Evolutionary conservation across 495 filamentous ascomycete species (phyloP).

Genomic region (Penicillium crystallinum): DNA sequence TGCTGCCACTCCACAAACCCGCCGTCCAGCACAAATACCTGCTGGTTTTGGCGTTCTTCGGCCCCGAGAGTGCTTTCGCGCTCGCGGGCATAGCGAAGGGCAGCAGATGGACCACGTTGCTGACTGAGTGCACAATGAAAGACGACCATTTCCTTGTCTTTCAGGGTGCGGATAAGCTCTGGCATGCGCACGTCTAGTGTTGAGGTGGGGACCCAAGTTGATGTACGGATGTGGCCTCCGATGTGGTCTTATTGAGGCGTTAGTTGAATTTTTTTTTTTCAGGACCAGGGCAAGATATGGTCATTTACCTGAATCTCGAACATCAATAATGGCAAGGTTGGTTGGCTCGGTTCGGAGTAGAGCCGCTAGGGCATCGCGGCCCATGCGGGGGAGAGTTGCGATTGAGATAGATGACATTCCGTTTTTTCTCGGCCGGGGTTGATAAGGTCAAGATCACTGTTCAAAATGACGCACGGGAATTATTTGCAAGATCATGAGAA

Average conservation of each 20-base stretch:
- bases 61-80: slow-evolving; percentile 30
- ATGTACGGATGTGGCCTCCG: slow-evolving; percentile 78
- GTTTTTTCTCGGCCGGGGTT: not conserved
- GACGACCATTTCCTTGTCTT: slow-evolving; percentile 75
- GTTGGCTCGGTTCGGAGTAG: slow-evolving; percentile 32
- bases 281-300: not conserved
- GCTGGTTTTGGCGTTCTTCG: slow-evolving; percentile 49
- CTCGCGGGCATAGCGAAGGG: slow-evolving; percentile 41
- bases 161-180: slow-evolving; percentile 71
- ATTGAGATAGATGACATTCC: slow-evolving; percentile 54
- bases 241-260: slow-evolving; percentile 61
- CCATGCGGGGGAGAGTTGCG: slow-evolving; percentile 59
- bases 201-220: slow-evolving; percentile 67
- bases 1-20: slow-evolving; percentile 94
- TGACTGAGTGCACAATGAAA: slow-evolving; percentile 97
- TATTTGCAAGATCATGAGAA: not conserved
- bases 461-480: not conserved
- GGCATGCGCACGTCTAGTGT: slow-evolving; percentile 71
- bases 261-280: not conserved
- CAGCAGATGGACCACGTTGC: slow-evolving; percentile 56
- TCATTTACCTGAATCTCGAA: slow-evolving; percentile 67
- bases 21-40: slow-evolving; percentile 74
- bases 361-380: slow-evolving; percentile 55
- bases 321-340: slow-evolving; percentile 75
- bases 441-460: not conserved